Percentiles rank a stretch among this genome's conserved stretches.
These are phyloP conservation scores for Loxodes magnus DNA, from an alignment of 73 alveolate genomes.

Conservation along the genomic window DNA sequence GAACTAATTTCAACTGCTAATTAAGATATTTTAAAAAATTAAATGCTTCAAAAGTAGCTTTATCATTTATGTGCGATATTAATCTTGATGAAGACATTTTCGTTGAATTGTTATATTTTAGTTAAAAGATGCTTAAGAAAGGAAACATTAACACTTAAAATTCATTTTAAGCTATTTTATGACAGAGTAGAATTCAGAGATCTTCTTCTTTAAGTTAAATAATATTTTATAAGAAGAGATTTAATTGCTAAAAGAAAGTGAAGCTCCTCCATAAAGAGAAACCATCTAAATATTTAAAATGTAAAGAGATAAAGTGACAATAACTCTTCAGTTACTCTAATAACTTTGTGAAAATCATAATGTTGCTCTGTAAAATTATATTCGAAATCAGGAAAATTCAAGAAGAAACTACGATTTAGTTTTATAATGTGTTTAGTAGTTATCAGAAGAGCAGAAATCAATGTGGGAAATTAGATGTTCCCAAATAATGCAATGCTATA, in stretches of 20 bases:
- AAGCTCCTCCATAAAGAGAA: background rate
- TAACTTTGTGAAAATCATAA: slow-evolving; percentile 45
- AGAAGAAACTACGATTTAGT: slow-evolving; percentile 25
- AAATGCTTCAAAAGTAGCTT: background rate
- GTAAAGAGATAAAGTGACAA: slow-evolving; percentile 7
- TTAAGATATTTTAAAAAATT: too few species aligned
- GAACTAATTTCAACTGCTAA: too few species aligned
- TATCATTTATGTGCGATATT: background rate
- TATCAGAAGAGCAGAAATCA: slow-evolving; percentile 3
- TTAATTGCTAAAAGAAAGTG: background rate
- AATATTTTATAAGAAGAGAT: background rate
- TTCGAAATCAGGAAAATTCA: slow-evolving; percentile 25
- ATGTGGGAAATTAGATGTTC: slow-evolving; percentile 25
- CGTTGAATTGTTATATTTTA: background rate
- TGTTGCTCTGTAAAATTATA: slow-evolving; percentile 19
- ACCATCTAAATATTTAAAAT: background rate
- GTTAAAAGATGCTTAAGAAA: background rate
- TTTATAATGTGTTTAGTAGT: slow-evolving; percentile 10
- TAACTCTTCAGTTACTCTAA: slow-evolving; percentile 15
- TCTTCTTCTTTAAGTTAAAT: background rate
- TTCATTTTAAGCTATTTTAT: background rate
- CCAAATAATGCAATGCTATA: slow-evolving; percentile 35
- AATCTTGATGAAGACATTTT: background rate
- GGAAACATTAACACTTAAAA: background rate
- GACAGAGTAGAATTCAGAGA: background rate